Conservation (phyloP, 495 filamentous ascomycete species). For the Monascus purpureus region DNA sequence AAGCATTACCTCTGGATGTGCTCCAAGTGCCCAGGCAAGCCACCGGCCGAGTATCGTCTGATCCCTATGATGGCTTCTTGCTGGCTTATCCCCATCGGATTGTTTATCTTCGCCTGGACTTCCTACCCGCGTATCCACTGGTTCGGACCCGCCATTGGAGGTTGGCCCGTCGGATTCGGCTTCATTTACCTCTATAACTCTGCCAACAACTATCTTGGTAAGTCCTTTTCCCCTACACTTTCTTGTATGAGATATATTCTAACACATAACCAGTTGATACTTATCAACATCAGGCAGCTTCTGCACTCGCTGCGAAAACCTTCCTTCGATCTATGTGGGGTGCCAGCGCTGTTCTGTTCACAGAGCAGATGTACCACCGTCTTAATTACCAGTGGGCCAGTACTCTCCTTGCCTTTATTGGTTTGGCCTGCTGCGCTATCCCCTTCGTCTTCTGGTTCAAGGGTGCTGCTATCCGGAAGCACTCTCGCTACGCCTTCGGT, state of each 20-base stretch:
- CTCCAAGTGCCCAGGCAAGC: conserved; percentile 45
- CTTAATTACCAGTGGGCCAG: conserved; percentile 66
- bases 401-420: conserved; percentile 54
- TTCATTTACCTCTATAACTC: conserved; percentile 81
- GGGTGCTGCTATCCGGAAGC: conserved; percentile 50
- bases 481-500: conserved; percentile 52
- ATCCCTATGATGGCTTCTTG: conserved; percentile 79
- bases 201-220: conserved; percentile 64
- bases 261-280: conserved; percentile 45
- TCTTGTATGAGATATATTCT: background rate
- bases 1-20: conserved; percentile 55
- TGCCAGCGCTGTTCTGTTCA: conserved; percentile 61
- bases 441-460: conserved; percentile 66
- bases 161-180: conserved; percentile 67
- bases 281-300: conserved; percentile 75
- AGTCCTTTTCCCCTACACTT: conserved; percentile 1
- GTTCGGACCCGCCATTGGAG: conserved; percentile 58
- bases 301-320: conserved; percentile 73
- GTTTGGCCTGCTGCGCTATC: conserved; percentile 58
- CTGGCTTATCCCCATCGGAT: conserved; percentile 62
- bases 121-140: conserved; percentile 52
- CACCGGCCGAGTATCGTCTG: conserved; percentile 60
- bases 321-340: conserved; percentile 71
- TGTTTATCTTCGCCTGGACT: conserved; percentile 80
- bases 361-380: conserved; percentile 62